phyloP scores from a whole-genome alignment of 1,284 basidiomycete species.

The Irpex lacteus region DNA sequence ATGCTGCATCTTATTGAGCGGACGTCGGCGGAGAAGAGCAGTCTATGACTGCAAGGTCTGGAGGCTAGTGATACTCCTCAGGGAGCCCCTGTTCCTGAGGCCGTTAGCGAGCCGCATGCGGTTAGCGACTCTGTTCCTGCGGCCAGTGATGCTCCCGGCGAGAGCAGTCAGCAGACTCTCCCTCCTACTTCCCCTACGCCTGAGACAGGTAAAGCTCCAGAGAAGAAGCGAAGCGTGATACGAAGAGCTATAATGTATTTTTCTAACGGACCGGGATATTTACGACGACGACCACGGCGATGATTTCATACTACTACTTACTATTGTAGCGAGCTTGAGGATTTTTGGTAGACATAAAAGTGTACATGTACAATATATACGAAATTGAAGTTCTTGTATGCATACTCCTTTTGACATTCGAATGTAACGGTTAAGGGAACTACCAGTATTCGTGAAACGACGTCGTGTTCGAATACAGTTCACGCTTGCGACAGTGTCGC shows the following conservation, averaged over 20 bases:
- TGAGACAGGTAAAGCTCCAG: background rate
- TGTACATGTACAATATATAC: background rate
- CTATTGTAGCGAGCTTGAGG: background rate
- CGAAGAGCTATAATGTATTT: background rate
- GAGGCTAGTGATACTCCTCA: background rate
- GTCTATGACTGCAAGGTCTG: conserved; percentile 14
- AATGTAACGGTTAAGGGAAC: background rate
- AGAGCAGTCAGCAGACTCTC: too few species aligned
- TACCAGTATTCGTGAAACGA: background rate
- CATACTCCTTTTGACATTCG: background rate
- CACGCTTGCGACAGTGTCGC: too few species aligned
- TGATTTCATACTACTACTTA: background rate
- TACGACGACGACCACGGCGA: background rate
- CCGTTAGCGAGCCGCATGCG: too few species aligned
- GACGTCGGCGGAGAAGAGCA: conserved; percentile 18
- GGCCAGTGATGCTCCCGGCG: too few species aligned
- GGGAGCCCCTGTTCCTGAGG: too few species aligned
- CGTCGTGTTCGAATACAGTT: background rate
- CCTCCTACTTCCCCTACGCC: background rate
- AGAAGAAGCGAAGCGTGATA: background rate
- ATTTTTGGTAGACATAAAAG: background rate
- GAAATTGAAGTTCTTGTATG: background rate
- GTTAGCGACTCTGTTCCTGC: too few species aligned
- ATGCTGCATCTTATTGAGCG: conserved; percentile 51
- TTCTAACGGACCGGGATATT: background rate